Evolutionary conservation across 2,329 filamentous ascomycete genomes (phyloP), one percentile per base, ranked within the genome.

Genomic region (Apiospora sp.): DNA sequence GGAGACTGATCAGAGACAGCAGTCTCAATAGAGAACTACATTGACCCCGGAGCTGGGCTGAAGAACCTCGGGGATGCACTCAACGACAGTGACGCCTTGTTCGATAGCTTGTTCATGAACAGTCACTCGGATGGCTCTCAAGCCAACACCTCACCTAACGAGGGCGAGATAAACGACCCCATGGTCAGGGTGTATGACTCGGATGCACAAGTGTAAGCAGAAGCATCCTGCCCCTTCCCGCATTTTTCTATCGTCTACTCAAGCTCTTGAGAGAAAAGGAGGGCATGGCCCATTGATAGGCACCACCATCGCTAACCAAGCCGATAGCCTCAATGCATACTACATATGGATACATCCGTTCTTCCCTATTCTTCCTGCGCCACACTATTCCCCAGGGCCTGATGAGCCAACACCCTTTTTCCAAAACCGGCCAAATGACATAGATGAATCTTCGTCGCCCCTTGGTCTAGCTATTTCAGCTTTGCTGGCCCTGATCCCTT

Each of bases 281-380:
- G 58, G 4, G 58, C 30, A n/a, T n/a, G 19, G 30, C 8, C 34
- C 41, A 27, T 30, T 19, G 44, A 22, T 2, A 34, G n/a, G 27
- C 14, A 16, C 4, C 19, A 34, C 27, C n/a, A 16, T 44, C n/a
- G 16, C 48, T 70, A 43, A 70, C 34, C 3, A 14, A n/a, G 13
- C 30, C 22, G 30, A 71, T 72, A 85, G 84, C 70, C 79, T 87
- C 27, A 84, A 86, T 72, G 86, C 85, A 4, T 88, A 88, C 76
- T 88, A 88, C 73, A 82, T 85, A 71, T 88, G 84, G 81, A 85
- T 88, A 71, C 86, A 88, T 73, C 83, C 85, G 0, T 88, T 83
- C 72, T 84, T 88, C 24, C 86, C 86, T 4, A 86, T 88, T 48
- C 77, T 88, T 2, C 86, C 86, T 16, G 80, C 86, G 2, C 85